A percentile compares a stretch with the other conserved stretches of the same genome.
These are phyloP conservation scores for Ceratocystis alfenasii DNA, from an alignment of 2,329 filamentous ascomycete species.

Conservation along the genomic window DNA sequence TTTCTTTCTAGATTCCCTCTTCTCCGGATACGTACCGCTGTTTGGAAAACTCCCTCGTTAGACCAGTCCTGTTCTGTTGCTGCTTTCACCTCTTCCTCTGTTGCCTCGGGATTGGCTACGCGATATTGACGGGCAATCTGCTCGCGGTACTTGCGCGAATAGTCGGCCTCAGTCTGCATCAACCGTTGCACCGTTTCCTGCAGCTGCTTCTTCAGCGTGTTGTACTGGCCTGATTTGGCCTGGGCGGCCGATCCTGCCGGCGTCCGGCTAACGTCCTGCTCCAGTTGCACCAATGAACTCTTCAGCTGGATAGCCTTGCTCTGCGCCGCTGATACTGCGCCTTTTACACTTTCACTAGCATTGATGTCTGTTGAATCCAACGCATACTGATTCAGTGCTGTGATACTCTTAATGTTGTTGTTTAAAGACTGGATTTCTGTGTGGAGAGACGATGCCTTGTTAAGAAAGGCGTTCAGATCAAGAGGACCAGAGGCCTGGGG, in stretches of 20 bases:
- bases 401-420: conserved; percentile 55
- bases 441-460: conserved; percentile 54
- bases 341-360: conserved; percentile 22
- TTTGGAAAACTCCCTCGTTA: conserved; percentile 70
- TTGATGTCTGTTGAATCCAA: conserved; percentile 51
- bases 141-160: conserved; percentile 59
- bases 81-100: conserved; percentile 57
- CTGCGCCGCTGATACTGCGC: conserved; percentile 53
- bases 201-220: conserved; percentile 59
- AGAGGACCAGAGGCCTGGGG: conserved; percentile 31
- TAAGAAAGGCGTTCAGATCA: conserved; percentile 55
- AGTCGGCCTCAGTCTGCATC: conserved; percentile 57
- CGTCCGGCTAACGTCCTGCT: conserved; percentile 44
- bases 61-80: conserved; percentile 61
- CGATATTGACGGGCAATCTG: conserved; percentile 70
- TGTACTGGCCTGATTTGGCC: conserved; percentile 58
- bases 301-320: conserved; percentile 62
- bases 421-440: conserved; percentile 55
- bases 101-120: conserved; percentile 72
- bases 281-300: conserved; percentile 65
- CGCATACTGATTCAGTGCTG: conserved; percentile 57
- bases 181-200: conserved; percentile 59
- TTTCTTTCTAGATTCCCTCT: neutral
- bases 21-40: conserved; percentile 50
- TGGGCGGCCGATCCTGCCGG: conserved; percentile 40